A percentile compares a stretch with the other conserved stretches of the same genome.
Conservation (phyloP, 106 monocot genomes). For the Posidonia australis region DNA sequence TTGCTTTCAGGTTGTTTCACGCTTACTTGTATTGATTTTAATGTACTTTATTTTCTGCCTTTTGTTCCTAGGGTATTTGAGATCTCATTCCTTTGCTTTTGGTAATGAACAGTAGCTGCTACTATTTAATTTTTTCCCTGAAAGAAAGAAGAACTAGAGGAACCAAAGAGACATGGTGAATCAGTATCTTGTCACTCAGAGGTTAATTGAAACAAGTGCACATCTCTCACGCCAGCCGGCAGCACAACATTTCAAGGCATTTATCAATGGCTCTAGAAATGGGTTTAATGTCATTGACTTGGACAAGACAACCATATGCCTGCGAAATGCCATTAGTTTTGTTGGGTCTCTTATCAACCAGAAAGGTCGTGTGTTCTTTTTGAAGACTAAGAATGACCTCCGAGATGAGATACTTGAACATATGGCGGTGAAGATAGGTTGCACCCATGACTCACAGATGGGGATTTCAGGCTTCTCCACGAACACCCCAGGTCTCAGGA, state of each 20-base stretch:
- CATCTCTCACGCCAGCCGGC: slow-evolving; percentile 4
- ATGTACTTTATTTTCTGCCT: too few species aligned
- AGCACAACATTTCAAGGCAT: slow-evolving; percentile 4
- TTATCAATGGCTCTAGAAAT: slow-evolving; percentile 3
- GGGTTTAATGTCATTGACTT: background rate
- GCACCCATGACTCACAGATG: slow-evolving; percentile 13
- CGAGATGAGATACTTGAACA: slow-evolving; percentile 8
- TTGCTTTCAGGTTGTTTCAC: too few species aligned
- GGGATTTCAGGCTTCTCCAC: slow-evolving; percentile 12
- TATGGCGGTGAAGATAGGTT: slow-evolving; percentile 6
- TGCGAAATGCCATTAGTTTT: slow-evolving; percentile 3
- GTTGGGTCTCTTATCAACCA: background rate
- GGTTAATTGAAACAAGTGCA: background rate
- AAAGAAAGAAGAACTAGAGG: background rate
- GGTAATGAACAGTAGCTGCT: too few species aligned
- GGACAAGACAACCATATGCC: slow-evolving; percentile 10
- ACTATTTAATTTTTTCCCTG: too few species aligned
- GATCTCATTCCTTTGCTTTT: too few species aligned
- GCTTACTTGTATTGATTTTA: too few species aligned
- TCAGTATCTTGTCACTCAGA: slow-evolving; percentile 6
- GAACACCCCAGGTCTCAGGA: slow-evolving; percentile 4
- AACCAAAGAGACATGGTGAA: slow-evolving; percentile 3
- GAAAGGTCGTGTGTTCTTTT: slow-evolving; percentile 7
- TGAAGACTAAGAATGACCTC: slow-evolving; percentile 3
- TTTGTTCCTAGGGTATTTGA: too few species aligned